A percentile compares a stretch with the other conserved stretches of the same genome.
phyloP scores from a whole-genome alignment of 441 rosid genomes.

The Arabidopsis hybrid region DNA sequence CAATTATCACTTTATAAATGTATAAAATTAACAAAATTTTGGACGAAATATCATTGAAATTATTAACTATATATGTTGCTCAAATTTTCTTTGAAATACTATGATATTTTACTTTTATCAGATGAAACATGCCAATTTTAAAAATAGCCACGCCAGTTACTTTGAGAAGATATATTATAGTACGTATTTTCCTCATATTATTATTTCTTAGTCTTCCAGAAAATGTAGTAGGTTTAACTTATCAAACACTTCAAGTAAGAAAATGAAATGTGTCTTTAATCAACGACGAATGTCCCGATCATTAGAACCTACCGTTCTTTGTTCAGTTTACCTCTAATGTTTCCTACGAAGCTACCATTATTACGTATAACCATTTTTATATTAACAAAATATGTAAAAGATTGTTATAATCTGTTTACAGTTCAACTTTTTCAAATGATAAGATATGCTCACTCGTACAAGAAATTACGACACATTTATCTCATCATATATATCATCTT shows the following conservation, averaged over 20 bases:
- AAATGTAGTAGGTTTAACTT: slow-evolving; percentile 32
- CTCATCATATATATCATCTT: neutral
- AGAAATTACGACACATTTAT: slow-evolving; percentile 38
- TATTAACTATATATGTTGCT: neutral
- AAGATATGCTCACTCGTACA: slow-evolving; percentile 35
- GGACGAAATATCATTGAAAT: neutral
- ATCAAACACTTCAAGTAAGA: slow-evolving; percentile 40
- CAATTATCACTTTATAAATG: neutral
- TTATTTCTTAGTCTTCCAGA: slow-evolving; percentile 20
- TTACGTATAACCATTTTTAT: slow-evolving; percentile 27
- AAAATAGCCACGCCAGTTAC: neutral
- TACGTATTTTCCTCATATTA: neutral
- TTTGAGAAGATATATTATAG: neutral
- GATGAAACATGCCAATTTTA: slow-evolving; percentile 9
- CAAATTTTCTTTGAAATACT: neutral
- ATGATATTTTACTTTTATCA: neutral
- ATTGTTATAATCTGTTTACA: slow-evolving; percentile 48
- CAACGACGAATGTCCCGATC: slow-evolving; percentile 41
- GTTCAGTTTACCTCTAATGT: slow-evolving; percentile 31
- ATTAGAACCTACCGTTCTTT: slow-evolving; percentile 46
- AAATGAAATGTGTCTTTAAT: slow-evolving; percentile 34
- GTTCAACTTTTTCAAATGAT: slow-evolving; percentile 35
- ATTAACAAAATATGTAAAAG: slow-evolving; percentile 14
- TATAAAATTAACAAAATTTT: neutral
- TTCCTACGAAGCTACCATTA: slow-evolving; percentile 37